phyloP scores from a whole-genome alignment of 805 yeast genomes.

The Suhomyces kilbournensis region DNA sequence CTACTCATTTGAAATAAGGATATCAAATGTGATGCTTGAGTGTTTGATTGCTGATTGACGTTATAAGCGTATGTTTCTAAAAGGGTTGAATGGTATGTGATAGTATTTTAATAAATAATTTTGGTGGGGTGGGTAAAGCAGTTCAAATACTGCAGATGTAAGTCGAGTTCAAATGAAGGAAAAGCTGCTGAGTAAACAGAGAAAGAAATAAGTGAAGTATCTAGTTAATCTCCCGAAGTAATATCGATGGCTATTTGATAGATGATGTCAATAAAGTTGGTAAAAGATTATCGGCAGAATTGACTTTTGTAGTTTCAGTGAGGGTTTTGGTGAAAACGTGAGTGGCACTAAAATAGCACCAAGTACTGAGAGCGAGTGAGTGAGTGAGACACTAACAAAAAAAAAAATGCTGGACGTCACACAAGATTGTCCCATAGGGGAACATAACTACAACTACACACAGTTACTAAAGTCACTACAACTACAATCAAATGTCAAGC shows the following conservation, averaged over 20 bases:
- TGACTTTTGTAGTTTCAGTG: conserved; percentile 1
- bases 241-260: neutral
- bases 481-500: neutral
- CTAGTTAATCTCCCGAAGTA: neutral
- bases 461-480: neutral
- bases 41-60: neutral
- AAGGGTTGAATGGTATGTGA: neutral
- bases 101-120: neutral
- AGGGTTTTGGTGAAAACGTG: conserved; percentile 2
- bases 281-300: neutral
- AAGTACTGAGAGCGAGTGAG: neutral
- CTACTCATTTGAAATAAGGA: neutral
- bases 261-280: neutral
- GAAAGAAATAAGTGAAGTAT: conserved; percentile 1
- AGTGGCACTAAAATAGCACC: neutral
- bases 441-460: neutral
- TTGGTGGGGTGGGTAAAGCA: neutral
- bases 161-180: neutral
- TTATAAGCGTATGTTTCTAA: neutral
- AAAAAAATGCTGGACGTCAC: neutral
- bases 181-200: neutral
- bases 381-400: conserved; percentile 1
- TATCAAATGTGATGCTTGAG: neutral
- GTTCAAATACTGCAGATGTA: neutral
- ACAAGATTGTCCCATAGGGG: neutral